Evolutionary conservation across 2,329 filamentous ascomycete genomes (phyloP).

Genomic region (Didymellaceae sp.): DNA sequence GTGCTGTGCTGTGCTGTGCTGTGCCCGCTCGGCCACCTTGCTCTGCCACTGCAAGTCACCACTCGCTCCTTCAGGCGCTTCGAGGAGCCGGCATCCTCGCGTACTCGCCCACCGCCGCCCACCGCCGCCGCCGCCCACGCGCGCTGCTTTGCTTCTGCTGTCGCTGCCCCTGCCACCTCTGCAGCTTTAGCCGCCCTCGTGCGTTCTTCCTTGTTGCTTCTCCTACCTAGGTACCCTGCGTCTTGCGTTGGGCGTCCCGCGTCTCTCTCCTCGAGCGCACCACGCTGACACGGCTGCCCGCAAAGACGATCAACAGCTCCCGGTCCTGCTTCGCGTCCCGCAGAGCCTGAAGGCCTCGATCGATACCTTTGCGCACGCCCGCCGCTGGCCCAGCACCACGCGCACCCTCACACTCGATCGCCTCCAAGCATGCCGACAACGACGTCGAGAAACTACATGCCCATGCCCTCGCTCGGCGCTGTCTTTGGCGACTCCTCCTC

Average conservation of each 20-base stretch:
- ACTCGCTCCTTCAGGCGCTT: slow-evolving; percentile 49
- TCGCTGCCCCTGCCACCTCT: slow-evolving; percentile 24
- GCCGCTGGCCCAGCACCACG: slow-evolving; percentile 25
- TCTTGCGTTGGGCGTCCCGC: slow-evolving; percentile 21
- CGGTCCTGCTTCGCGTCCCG: slow-evolving; percentile 44
- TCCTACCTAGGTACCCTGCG: background rate
- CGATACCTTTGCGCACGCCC: slow-evolving; percentile 22
- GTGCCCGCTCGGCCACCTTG: too few relatives aligned
- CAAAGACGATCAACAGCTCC: slow-evolving; percentile 44
- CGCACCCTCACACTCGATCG: slow-evolving; percentile 12
- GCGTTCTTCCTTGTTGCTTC: too few relatives aligned
- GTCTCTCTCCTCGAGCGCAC: slow-evolving; percentile 21
- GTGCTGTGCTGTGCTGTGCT: too few relatives aligned
- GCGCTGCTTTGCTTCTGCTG: slow-evolving; percentile 11
- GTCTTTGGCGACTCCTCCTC: slow-evolving; percentile 65
- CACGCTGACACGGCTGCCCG: slow-evolving; percentile 46
- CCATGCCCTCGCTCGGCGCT: slow-evolving; percentile 77
- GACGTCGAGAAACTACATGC: slow-evolving; percentile 45
- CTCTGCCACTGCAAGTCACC: background rate
- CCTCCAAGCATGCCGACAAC: slow-evolving; percentile 48
- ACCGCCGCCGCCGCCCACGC: background rate
- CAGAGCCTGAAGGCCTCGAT: slow-evolving; percentile 36
- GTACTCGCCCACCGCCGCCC: slow-evolving; percentile 36
- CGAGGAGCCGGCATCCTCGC: slow-evolving; percentile 54
- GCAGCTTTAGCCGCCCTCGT: too few relatives aligned